phyloP scores from a whole-genome alignment of 257 asterid species.

The Primulina eburnea region DNA sequence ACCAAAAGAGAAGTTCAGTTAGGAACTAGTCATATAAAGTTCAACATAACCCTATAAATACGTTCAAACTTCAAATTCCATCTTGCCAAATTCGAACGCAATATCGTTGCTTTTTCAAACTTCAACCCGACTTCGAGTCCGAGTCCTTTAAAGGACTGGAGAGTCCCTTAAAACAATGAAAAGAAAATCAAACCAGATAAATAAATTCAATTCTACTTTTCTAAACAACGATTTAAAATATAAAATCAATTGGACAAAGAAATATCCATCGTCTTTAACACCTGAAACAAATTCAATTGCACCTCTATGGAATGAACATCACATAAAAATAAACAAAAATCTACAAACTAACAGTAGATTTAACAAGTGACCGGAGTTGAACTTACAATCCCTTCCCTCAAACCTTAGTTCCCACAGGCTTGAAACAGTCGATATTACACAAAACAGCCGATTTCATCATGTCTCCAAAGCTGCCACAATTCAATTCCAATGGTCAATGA shows the following conservation, averaged over 20 bases:
- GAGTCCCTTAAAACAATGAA: background rate
- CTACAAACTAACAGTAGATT: background rate
- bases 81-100: too few relatives aligned
- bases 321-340: too few relatives aligned
- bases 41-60: too few relatives aligned
- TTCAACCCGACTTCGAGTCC: too few relatives aligned
- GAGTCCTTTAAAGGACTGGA: too few relatives aligned
- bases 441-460: conserved; percentile 94
- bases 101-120: too few relatives aligned
- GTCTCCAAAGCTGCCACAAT: conserved; percentile 79
- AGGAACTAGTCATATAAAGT: too few relatives aligned
- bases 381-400: conserved; percentile 26
- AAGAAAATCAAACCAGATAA: background rate
- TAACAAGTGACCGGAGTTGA: background rate
- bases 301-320: too few relatives aligned
- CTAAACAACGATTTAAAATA: background rate
- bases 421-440: conserved; percentile 94
- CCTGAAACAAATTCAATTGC: background rate
- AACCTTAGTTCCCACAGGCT: conserved; percentile 73
- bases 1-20: too few relatives aligned
- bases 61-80: too few relatives aligned
- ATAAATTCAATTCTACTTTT: background rate
- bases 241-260: background rate
- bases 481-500: conserved; percentile 40
- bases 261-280: background rate